Evolutionary conservation across 306 rosid genomes (phyloP).

Genomic region (Cucurbita moschata): DNA sequence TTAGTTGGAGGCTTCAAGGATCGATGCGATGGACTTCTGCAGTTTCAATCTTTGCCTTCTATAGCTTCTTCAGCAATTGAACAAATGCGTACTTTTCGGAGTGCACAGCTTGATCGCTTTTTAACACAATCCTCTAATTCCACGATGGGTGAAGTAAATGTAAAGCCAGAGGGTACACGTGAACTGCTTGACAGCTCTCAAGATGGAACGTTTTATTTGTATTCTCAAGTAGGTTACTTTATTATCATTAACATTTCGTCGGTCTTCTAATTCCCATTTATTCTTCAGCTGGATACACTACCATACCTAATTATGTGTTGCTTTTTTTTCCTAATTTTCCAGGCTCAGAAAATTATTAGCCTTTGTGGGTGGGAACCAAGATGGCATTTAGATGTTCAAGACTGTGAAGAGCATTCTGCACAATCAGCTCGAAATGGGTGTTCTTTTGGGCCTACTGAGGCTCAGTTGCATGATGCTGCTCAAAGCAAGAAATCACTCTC

Average conservation of each 20-base stretch:
- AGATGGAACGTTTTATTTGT: conserved; percentile 57
- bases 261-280: neutral
- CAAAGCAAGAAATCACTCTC: conserved; percentile 54
- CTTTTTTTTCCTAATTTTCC: conserved; percentile 16
- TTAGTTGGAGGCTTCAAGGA: conserved; percentile 90
- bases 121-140: conserved; percentile 39
- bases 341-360: conserved; percentile 95
- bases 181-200: conserved; percentile 58
- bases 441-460: conserved; percentile 58
- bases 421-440: conserved; percentile 95
- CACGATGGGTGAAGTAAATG: conserved; percentile 45
- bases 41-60: conserved; percentile 67
- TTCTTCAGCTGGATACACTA: neutral
- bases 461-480: conserved; percentile 63
- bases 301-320: conserved; percentile 6
- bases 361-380: conserved; percentile 99
- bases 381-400: conserved; percentile 85
- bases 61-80: conserved; percentile 75
- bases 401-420: conserved; percentile 95
- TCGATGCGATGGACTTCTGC: conserved; percentile 91
- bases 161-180: conserved; percentile 49
- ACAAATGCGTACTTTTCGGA: conserved; percentile 53
- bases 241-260: conserved; percentile 3
- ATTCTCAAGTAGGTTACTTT: conserved; percentile 51
- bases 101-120: conserved; percentile 67